Base-by-base conservation (phyloP, 192 early-diverging fungal species). In the Helicostylum pulchrum region DNA sequence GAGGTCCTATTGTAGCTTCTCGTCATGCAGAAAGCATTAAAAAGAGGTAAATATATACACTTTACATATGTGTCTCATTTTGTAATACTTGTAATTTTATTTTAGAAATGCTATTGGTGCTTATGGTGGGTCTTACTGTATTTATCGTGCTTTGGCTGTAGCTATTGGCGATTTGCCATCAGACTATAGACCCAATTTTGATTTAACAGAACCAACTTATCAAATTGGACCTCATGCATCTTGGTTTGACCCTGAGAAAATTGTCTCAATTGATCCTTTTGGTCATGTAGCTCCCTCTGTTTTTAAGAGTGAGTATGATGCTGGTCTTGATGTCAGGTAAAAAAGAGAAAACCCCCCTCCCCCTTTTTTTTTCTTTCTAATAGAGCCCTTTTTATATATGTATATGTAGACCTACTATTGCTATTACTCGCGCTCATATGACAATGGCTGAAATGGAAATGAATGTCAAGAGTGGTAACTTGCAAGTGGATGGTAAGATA, bases 341-440 rank as follows among this genome's bases (percentile, higher is more conserved):
- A 54, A 9, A 26, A 7, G 50, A 12, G 32, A 19, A 32, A 1
- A 55, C 15, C 14, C 21, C 12, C n/a, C 6, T 7, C n/a, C n/a
- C n/a, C n/a, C n/a, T n/a, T n/a, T n/a, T n/a, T n/a, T n/a, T n/a
- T n/a, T n/a, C n/a, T 52, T 52, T 10, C 15, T 52, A 8, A 6
- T 20, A 6, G 9, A 7, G 3, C 61, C 43, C 7, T 44, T 3
- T 10, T 20, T 15, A 20, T 61, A 19, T 46, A 7, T 39, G 15
- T 43, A 45, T 21, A n/a, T n/a, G n/a, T 51, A 85, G 93, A 31
- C 95, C 95, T 2, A 92, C 91, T 17, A 95, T 94, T 68, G 92
- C 95, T 50, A 88, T 95, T 51, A 97, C 95, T 20, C 83, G 88
- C 66, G 95, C 95, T n/a, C 95, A 97, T 61, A 97, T 97, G 90